Base-by-base conservation (phyloP, 2,329 filamentous ascomycete species). In the Drechslerella coelobrocha region DNA sequence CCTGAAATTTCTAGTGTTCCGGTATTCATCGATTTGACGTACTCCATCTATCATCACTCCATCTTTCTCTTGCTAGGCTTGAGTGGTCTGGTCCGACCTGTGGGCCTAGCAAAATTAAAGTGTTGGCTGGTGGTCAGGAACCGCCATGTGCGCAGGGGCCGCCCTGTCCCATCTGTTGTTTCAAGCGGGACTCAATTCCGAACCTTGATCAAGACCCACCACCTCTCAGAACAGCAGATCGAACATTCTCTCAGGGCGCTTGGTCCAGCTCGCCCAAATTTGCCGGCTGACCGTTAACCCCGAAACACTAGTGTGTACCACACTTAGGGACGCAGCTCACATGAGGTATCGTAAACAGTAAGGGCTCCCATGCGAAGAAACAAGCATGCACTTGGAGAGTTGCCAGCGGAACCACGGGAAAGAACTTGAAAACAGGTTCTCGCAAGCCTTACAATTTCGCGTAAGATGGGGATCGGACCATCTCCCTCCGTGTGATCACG, bases 151-250 rank as follows among this genome's bases (percentile, higher is more conserved):
- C 23, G 57, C 65, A 54, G 34, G 63, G 57, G 57, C 59, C 37
- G 31, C 45, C 51, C 39, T 48, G 55, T 29, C 41, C 53, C 63
- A 57, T 56, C 57, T 31, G 47, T 51, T 57, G 65, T 69, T 69
- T 69, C 65, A 69, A 62, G 55, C 65, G 65, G 65, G 59, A 61
- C n/a, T 39, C 27, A 19, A 27, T 69, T 69, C 65, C 65, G 65
- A 57, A 56, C 63, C 51, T 51, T n/a, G n/a, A n/a, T n/a, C n/a
- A n/a, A 54, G 55, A 55, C 41, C 45, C 61, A 66, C 39, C 27
- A 26, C 24, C 10, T 17, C 17, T 19, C 17, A 7, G 29, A 55
- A 50, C 41, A 50, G 52, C 37, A 53, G 27, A n/a, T 17, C 27
- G 47, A 54, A 56, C 17, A 3, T 14, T 39, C 34, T 14, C 12